Percentiles rank a stretch among this genome's conserved stretches.
Evolutionary conservation across 2,329 filamentous ascomycete genomes (phyloP).

Genomic region (Fusarium abutilonis): DNA sequence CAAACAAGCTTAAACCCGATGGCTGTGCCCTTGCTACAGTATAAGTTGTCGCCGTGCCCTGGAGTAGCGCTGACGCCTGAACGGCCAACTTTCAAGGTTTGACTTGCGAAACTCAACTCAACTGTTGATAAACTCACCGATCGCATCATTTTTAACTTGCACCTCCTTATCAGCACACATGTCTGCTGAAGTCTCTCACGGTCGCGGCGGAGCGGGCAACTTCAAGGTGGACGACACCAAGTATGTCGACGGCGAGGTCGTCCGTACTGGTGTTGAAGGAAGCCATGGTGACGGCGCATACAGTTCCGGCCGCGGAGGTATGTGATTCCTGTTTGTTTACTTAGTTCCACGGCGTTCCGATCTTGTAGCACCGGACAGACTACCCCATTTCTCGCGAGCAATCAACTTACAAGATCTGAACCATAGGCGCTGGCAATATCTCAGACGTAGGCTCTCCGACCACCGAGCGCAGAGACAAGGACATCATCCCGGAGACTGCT

Average conservation of each 20-base stretch:
- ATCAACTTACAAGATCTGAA: conserved; percentile 14
- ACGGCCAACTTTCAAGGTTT: conserved; percentile 23
- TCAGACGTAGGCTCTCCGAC: conserved; percentile 57
- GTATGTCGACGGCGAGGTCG: conserved; percentile 71
- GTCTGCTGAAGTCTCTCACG: conserved; percentile 65
- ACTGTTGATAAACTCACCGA: not conserved
- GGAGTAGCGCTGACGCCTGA: conserved; percentile 22
- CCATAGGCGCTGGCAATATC: conserved; percentile 67
- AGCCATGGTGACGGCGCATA: conserved; percentile 68
- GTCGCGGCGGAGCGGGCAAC: conserved; percentile 70
- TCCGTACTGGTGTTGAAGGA: conserved; percentile 63
- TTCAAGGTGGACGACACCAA: conserved; percentile 66
- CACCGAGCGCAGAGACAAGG: conserved; percentile 59
- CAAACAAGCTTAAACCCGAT: conserved; percentile 37
- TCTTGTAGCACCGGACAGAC: not conserved
- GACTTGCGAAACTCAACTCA: conserved; percentile 2
- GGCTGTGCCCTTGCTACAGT: conserved; percentile 25
- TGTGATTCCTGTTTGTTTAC: conserved; percentile 32
- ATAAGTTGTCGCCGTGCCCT: conserved; percentile 44
- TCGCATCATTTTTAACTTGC: conserved; percentile 5
- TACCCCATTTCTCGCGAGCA: not conserved
- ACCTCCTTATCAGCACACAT: conserved; percentile 41
- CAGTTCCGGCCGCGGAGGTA: conserved; percentile 69
- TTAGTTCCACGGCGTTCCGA: not conserved
- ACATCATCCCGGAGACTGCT: conserved; percentile 63